Evolutionary conservation across 108 stramenopile species (phyloP), one percentile per base, ranked within the genome.

Genomic region (Skeletonema grethae): DNA sequence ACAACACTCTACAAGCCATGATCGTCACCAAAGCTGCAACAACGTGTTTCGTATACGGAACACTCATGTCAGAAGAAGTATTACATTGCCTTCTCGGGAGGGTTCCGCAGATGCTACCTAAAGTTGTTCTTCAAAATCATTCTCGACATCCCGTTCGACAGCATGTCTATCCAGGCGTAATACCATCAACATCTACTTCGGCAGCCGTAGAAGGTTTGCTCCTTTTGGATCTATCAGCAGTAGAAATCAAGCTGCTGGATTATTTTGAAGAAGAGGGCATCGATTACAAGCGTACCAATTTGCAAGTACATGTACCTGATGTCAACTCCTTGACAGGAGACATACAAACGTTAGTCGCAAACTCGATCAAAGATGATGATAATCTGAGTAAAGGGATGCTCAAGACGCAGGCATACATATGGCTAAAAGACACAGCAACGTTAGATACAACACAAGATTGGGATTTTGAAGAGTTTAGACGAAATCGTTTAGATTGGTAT

Each of bases 41-140:
- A 16, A 30, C 64, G 0, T 77, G 77, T 39, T 91, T 91, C 67
- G 87, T 91, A 25, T 91, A 91, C 65, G 90, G 90, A 31, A 87
- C 86, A 13, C 79, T 91, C 12, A 87, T 87, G 79, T 62, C 84
- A 22, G 79, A 85, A 1, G 71, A 87, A 74, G 90, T 91, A 8
- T 29, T 91, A 18, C 38, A 76, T 9, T 60, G 58, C 11, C 61
- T 91, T 18, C 20, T 91, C 10, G 86, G 85, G 28, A 68, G 88
- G 35, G 18, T 82, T 35, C 79, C 73, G 1, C 12, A 2, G 16
- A 68, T 57, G 28, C 6, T 68, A 13, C 31, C 36, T 30, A 46
- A 61, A 1, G 89, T 76, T 30, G 15, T 56, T 9, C 50, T 87
- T 15, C 4, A 32, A 8, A 63, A 75, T 13, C 78, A 88, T 46